Evolutionary conservation across 2,329 filamentous ascomycete species (phyloP).

Genomic region (Davidsoniella eucalypti): DNA sequence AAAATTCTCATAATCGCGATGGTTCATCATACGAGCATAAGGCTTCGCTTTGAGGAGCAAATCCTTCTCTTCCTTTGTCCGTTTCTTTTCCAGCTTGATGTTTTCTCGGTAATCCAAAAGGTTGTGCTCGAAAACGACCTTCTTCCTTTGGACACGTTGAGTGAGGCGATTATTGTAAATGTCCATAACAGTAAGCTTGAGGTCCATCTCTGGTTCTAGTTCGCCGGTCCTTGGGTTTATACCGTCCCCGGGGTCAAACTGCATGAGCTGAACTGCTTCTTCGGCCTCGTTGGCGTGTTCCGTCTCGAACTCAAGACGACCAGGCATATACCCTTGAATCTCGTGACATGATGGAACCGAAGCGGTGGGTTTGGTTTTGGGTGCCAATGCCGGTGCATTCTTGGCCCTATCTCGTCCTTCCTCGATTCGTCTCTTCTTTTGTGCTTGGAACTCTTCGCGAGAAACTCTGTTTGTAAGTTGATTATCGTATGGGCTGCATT

Average conservation of each 20-base stretch:
- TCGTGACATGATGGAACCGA: conserved; percentile 94
- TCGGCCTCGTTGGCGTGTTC: conserved; percentile 97
- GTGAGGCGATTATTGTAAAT: conserved; percentile 92
- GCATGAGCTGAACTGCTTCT: conserved; percentile 95
- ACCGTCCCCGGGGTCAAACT: conserved; percentile 91
- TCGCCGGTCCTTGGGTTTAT: conserved; percentile 71
- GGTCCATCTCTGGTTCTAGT: conserved; percentile 85
- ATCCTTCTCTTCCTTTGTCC: conserved; percentile 88
- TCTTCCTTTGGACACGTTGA: conserved; percentile 82
- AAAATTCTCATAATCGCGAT: conserved; percentile 73
- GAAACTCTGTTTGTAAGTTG: conserved; percentile 64
- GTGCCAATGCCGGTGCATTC: conserved; percentile 63
- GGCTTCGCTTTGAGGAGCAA: conserved; percentile 87
- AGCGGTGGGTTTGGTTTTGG: conserved; percentile 90
- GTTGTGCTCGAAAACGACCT: conserved; percentile 90
- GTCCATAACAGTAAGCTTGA: conserved; percentile 96
- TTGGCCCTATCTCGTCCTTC: conserved; percentile 77
- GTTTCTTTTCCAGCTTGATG: conserved; percentile 75
- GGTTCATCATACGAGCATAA: conserved; percentile 93
- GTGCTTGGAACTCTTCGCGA: conserved; percentile 79
- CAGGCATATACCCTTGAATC: conserved; percentile 97
- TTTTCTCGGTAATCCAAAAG: conserved; percentile 90
- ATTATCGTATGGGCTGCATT: conserved; percentile 69
- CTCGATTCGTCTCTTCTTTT: conserved; percentile 88
- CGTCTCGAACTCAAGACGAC: conserved; percentile 89